Evolutionary conservation across 805 yeast species (phyloP).

Genomic region (Yarrowia osloensis): DNA sequence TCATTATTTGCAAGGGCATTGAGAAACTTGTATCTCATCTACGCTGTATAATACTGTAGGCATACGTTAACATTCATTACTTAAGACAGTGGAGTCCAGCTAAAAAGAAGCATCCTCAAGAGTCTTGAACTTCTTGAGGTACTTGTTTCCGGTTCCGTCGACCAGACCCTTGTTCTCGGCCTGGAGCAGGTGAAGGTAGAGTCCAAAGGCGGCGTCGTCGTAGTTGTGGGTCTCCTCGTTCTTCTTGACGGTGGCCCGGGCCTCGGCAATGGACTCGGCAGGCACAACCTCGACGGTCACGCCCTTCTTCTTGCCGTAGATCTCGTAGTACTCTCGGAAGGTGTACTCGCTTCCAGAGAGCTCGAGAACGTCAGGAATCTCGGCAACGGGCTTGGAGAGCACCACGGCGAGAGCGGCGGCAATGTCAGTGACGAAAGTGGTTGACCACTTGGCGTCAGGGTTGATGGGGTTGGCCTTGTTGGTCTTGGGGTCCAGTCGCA

Average conservation of each 20-base stretch:
- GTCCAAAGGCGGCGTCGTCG: conserved; percentile 15
- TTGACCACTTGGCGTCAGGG: conserved; percentile 32
- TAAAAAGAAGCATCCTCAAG: not conserved
- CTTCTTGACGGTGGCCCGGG: conserved; percentile 5
- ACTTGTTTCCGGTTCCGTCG: not conserved
- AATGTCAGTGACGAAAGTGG: conserved; percentile 37
- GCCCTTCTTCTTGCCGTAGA: conserved; percentile 36
- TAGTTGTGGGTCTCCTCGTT: conserved; percentile 29
- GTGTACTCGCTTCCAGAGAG: conserved; percentile 34
- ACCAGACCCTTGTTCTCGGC: not conserved
- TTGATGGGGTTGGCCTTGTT: conserved; percentile 32
- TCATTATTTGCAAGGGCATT: too few species aligned
- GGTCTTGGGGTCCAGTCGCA: not conserved
- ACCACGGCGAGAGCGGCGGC: conserved; percentile 38
- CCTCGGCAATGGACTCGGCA: not conserved
- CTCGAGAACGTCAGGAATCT: conserved; percentile 36
- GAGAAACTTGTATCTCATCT: too few species aligned
- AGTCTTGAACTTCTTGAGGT: conserved; percentile 9
- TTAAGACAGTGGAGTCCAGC: not conserved
- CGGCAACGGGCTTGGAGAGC: conserved; percentile 33
- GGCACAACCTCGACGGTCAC: conserved; percentile 33
- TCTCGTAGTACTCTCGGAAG: conserved; percentile 32
- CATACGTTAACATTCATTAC: not conserved
- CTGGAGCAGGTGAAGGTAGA: conserved; percentile 21
- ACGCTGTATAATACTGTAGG: too few species aligned